Base-by-base conservation (phyloP, 352 stramenopile species). In the Phytophthora sp. region DNA sequence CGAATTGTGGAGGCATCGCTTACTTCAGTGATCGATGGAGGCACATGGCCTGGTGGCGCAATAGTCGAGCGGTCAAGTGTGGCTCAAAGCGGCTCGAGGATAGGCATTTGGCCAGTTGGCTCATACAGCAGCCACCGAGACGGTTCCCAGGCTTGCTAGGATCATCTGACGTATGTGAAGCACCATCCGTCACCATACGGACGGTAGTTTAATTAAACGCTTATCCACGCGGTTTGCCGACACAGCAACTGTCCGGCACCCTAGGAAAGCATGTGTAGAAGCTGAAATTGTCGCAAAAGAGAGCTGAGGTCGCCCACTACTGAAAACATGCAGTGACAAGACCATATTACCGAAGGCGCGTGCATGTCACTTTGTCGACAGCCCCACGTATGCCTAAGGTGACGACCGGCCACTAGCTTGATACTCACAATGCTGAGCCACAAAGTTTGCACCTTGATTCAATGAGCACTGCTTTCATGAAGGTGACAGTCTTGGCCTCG, bases 21-120 rank as follows among this genome's bases (percentile, higher is more conserved):
- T n/a, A 28, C 12, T 32, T 57, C 28, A 50, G 55, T 10, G 37
- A 27, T 64, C 45, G 45, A 30, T 46, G 37, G 50, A 58, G 58
- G 55, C 55, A 64, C 55, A 46, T 64, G 55, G 54, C 2, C 2
- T 10, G 49, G 11, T 56, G 35, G 45, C 54, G 54, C 54, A 50
- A 57, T 64, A 37, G 15, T 17, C 20, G 17, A 23, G 32, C 6
- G 8, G 23, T 62, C 28, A 24, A 44, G 28, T 24, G 13, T 32
- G 30, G 44, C 24, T 56, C 43, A 27, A 62, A 56, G 17, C 10
- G 35, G 28, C 37, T 51, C 45, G 10, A 18, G 27, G 55, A 58
- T 53, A 64, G 55, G 28, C 37, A 52, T 44, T 30, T 3, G 45
- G 6, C 37, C 55, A 64, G 48, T 64, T 64, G 45, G 55, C 37